Base-by-base conservation (phyloP, 768 basidiomycete genomes). In the Tephrocybe sp. region DNA sequence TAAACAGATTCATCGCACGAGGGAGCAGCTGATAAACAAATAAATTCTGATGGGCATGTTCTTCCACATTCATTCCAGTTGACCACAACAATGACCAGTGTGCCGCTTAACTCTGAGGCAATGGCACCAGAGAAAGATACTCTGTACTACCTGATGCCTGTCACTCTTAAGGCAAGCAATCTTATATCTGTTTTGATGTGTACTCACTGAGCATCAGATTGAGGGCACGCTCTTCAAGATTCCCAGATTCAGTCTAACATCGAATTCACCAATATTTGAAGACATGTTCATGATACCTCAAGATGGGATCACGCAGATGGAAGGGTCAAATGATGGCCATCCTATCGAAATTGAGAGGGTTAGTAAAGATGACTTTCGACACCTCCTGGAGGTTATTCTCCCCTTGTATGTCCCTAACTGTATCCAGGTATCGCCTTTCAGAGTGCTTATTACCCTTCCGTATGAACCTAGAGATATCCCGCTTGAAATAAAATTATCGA, bases 171-270 rank as follows among this genome's bases (percentile, higher is more conserved):
- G 44, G 57, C 47, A 19, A 48, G 51, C 21, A 28, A 7, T 16
- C n/a, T 19, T 1, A 15, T 21, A 34, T 13, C 38, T 18, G 36
- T 31, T 30, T 30, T 16, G 2, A 30, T 16, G 24, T 25, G 26
- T 32, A 2, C 12, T 44, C 31, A 44, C 26, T 21, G 24, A 12
- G 9, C 22, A 26, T 18, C 22, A 60, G 59, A 50, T 60, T n/a
- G 59, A 60, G 27, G 41, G 39, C 28, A 46, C 37, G 7, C 54
- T 60, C 22, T 60, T 57, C 50, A 55, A 38, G 44, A 48, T 60
- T 24, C 59, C 56, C 1, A 49, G 41, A 37, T 27, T 35, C 12
- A 32, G 25, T 9, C 49, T 60, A 22, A 46, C 28, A 11, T 28
- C 53, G 9, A 39, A 56, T 34, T 56, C 52, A 9, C 42, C 37